Conservation (phyloP, 768 basidiomycete genomes). For the Russula lepida region DNA sequence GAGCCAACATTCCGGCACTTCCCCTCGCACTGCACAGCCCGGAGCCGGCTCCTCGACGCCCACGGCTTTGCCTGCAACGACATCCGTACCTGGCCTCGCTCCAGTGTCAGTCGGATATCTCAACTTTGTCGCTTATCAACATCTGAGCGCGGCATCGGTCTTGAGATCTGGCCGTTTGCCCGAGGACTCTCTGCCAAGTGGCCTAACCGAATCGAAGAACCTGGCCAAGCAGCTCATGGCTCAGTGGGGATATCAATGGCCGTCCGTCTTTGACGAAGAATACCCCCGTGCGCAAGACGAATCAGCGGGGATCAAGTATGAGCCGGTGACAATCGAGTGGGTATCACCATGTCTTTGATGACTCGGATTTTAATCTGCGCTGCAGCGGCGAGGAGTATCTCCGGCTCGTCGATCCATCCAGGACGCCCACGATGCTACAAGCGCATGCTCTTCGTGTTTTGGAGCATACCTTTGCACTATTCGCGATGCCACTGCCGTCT, state of each 20-base stretch:
- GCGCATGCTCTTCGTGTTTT: slow-evolving; percentile 18
- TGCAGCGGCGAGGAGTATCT: slow-evolving; percentile 20
- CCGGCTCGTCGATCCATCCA: slow-evolving; percentile 14
- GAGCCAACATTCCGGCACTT: not conserved
- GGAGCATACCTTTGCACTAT: slow-evolving; percentile 17
- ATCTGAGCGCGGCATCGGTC: slow-evolving; percentile 2
- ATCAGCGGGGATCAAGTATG: slow-evolving; percentile 17
- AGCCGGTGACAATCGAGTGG: slow-evolving; percentile 14
- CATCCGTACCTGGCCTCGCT: slow-evolving; percentile 10
- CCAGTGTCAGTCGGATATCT: slow-evolving; percentile 16
- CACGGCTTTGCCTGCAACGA: not conserved
- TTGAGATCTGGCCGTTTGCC: slow-evolving; percentile 23
- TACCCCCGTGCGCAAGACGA: slow-evolving; percentile 15
- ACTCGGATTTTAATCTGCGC: not conserved
- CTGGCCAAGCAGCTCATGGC: slow-evolving; percentile 27
- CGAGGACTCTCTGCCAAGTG: slow-evolving; percentile 22
- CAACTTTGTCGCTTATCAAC: slow-evolving; percentile 12
- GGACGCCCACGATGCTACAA: slow-evolving; percentile 16
- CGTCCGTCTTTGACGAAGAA: slow-evolving; percentile 34
- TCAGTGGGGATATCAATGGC: slow-evolving; percentile 36
- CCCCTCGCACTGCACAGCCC: not conserved
- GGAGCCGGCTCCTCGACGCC: not conserved
- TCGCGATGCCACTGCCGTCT: slow-evolving; percentile 11
- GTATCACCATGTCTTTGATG: not conserved
- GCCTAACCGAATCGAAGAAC: slow-evolving; percentile 18